Percentiles rank a stretch among this genome's conserved stretches.
Evolutionary conservation across 1,284 basidiomycete species (phyloP).

Genomic region (Pascua guehoae): DNA sequence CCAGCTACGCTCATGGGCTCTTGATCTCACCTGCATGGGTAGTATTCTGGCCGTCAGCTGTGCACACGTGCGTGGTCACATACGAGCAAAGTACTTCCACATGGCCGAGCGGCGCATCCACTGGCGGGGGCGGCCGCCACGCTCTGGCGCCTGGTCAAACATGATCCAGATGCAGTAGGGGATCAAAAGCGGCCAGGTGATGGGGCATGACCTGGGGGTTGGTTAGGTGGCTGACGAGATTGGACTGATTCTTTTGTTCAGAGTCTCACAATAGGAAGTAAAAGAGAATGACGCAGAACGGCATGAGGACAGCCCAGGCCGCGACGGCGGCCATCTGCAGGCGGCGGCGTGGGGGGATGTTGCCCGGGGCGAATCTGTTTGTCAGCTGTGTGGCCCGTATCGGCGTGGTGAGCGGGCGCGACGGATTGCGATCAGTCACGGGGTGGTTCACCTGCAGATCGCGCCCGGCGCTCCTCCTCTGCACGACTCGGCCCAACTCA

Average conservation of each 20-base stretch:
- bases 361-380: constrained; percentile 46
- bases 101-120: constrained; percentile 69
- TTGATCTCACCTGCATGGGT: constrained; percentile 57
- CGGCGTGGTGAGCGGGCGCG: neutral
- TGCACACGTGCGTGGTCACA: constrained; percentile 7
- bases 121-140: constrained; percentile 70
- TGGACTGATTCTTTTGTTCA: neutral
- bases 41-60: constrained; percentile 70
- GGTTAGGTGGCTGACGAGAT: neutral
- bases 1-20: neutral
- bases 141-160: constrained; percentile 73
- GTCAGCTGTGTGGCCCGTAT: neutral
- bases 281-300: constrained; percentile 66
- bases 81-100: constrained; percentile 59
- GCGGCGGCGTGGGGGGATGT: constrained; percentile 55
- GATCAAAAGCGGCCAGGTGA: constrained; percentile 78
- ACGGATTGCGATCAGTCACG: neutral
- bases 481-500: constrained; percentile 7
- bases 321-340: constrained; percentile 84
- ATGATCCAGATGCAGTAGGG: constrained; percentile 79
- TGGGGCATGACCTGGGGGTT: constrained; percentile 70
- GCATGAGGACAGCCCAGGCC: constrained; percentile 76
- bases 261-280: constrained; percentile 69
- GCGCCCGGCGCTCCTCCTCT: too few relatives aligned
- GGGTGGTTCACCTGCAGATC: neutral